phyloP scores from a whole-genome alignment of 352 stramenopile species.

The Phytophthora citrophthora region DNA sequence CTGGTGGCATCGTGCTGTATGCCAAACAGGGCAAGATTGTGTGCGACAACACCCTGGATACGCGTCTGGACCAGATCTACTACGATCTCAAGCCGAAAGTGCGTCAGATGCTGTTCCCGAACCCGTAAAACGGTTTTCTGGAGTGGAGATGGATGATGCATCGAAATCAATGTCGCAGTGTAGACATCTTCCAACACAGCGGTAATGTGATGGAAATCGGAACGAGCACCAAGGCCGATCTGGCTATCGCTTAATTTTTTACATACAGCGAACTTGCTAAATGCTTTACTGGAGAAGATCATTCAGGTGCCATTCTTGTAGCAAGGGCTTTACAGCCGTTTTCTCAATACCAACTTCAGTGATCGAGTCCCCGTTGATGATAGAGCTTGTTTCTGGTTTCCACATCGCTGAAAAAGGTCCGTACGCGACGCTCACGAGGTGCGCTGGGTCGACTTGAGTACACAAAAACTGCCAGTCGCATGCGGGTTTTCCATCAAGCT shows the following conservation, averaged over 20 bases:
- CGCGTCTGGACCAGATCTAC: constrained; percentile 82
- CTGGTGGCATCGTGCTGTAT: constrained; percentile 86
- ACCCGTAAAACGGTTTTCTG: constrained; percentile 36
- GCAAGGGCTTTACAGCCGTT: background rate
- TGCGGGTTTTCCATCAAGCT: constrained; percentile 45
- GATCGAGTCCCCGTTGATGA: constrained; percentile 30
- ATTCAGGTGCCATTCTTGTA: constrained; percentile 25
- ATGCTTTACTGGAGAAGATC: constrained; percentile 18
- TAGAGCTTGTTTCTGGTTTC: constrained; percentile 49
- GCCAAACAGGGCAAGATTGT: constrained; percentile 96
- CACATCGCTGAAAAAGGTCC: constrained; percentile 53
- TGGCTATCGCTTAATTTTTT: constrained; percentile 21
- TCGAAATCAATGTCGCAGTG: constrained; percentile 9
- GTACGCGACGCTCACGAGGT: constrained; percentile 57
- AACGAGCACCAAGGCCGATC: constrained; percentile 27
- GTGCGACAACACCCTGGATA: constrained; percentile 98
- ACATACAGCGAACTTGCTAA: constrained; percentile 17
- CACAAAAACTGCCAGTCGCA: constrained; percentile 55
- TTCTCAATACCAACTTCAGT: background rate
- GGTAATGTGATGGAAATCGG: background rate
- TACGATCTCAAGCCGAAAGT: constrained; percentile 85
- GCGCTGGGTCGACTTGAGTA: constrained; percentile 33
- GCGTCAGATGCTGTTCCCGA: constrained; percentile 82
- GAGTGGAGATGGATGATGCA: constrained; percentile 6
- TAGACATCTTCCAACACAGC: constrained; percentile 1